Evolutionary conservation across 495 filamentous ascomycete genomes (phyloP).

Genomic region (Tuber microsphaerosporum): DNA sequence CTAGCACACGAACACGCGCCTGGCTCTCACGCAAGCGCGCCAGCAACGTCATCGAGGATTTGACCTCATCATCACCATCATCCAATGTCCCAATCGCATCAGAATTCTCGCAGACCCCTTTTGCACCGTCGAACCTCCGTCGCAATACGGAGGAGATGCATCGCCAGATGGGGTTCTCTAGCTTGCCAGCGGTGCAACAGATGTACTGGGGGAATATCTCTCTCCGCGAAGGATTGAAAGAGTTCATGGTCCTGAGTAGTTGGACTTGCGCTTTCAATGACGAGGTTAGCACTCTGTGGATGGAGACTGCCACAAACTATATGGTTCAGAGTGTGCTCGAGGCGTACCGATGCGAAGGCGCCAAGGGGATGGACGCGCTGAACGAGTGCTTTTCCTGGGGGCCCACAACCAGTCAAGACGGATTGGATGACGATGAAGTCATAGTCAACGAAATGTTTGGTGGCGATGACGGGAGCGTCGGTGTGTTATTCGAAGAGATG

Average conservation of each 20-base stretch:
- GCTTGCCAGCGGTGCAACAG: slow-evolving; percentile 18
- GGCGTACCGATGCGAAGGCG: slow-evolving; percentile 34
- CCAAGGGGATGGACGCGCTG: slow-evolving; percentile 29
- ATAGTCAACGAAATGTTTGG: slow-evolving; percentile 39
- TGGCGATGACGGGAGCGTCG: slow-evolving; percentile 27
- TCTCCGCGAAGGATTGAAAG: slow-evolving; percentile 33
- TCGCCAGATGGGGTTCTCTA: slow-evolving; percentile 28
- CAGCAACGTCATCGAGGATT: slow-evolving; percentile 11
- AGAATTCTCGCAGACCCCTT: slow-evolving; percentile 22
- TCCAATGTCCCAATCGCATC: neutral
- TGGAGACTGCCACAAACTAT: slow-evolving; percentile 27
- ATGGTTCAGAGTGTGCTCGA: slow-evolving; percentile 39
- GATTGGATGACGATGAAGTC: slow-evolving; percentile 27
- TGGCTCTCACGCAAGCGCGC: slow-evolving; percentile 34
- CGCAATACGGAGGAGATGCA: slow-evolving; percentile 28
- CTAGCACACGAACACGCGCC: slow-evolving; percentile 21
- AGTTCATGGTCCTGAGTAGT: slow-evolving; percentile 36
- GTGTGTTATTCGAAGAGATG: slow-evolving; percentile 25
- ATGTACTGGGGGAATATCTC: slow-evolving; percentile 26
- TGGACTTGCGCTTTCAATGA: slow-evolving; percentile 28
- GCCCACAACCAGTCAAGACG: slow-evolving; percentile 17
- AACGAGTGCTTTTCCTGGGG: slow-evolving; percentile 40
- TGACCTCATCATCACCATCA: slow-evolving; percentile 8
- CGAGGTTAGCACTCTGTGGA: slow-evolving; percentile 32
- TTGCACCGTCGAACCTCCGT: slow-evolving; percentile 18